These are phyloP conservation scores for Urochloa ruziziensis DNA, from an alignment of 176 grass and related monocot genomes.

Conservation along the genomic window DNA sequence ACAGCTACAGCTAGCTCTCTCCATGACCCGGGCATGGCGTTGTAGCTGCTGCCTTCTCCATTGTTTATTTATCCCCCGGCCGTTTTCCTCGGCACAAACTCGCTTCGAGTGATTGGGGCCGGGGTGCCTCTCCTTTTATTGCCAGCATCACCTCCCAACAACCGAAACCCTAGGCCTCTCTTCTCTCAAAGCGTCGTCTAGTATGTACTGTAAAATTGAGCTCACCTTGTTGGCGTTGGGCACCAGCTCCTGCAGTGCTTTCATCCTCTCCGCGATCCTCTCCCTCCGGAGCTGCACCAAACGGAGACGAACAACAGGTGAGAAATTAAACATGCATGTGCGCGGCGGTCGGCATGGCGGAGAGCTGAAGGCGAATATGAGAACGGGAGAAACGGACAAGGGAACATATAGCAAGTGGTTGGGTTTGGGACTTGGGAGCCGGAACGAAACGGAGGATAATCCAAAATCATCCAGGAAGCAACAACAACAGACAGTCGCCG, in stretches of 20 bases:
- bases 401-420: slow-evolving; percentile 3
- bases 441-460: slow-evolving; percentile 8
- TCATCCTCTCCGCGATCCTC: slow-evolving; percentile 99
- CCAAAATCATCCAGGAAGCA: slow-evolving; percentile 36
- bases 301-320: background rate
- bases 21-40: slow-evolving; percentile 4
- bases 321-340: background rate
- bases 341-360: background rate
- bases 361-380: background rate
- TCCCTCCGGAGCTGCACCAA: slow-evolving; percentile 83
- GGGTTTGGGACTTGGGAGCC: slow-evolving; percentile 3
- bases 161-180: slow-evolving; percentile 40
- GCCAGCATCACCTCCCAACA: slow-evolving; percentile 9
- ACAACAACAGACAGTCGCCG: background rate
- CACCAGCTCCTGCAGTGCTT: slow-evolving; percentile 86
- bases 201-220: background rate
- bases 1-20: background rate
- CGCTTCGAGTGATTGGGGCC: slow-evolving; percentile 9
- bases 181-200: background rate
- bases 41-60: slow-evolving; percentile 1
- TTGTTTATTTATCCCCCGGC: slow-evolving; percentile 20
- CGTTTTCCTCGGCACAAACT: slow-evolving; percentile 25
- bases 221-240: slow-evolving; percentile 99
- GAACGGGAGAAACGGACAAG: slow-evolving; percentile 35
- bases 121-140: slow-evolving; percentile 25